Conservation (phyloP, 2,329 filamentous ascomycete species). For the Cercospora sp. region DNA sequence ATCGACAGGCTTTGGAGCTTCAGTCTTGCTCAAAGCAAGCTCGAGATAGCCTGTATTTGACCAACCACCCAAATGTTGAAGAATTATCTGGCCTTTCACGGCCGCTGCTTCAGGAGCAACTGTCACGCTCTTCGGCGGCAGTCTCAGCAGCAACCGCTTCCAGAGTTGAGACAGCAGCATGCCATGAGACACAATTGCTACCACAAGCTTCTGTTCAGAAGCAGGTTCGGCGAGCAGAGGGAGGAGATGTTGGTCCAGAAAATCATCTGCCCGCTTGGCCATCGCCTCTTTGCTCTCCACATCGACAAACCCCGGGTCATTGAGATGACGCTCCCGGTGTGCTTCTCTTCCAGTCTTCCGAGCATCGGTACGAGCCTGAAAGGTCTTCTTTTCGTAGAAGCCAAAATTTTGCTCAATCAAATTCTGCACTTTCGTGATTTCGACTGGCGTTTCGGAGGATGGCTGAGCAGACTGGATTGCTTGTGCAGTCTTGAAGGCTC, state of each 20-base stretch:
- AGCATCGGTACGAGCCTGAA: conserved; percentile 45
- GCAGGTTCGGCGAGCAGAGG: conserved; percentile 52
- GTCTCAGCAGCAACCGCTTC: conserved; percentile 59
- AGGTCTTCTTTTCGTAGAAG: conserved; percentile 64
- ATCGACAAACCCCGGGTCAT: conserved; percentile 52
- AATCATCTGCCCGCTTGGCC: conserved; percentile 61
- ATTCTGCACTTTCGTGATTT: conserved; percentile 47
- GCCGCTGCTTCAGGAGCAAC: conserved; percentile 47
- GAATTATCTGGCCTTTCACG: conserved; percentile 40
- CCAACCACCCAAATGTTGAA: conserved; percentile 60
- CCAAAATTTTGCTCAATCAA: conserved; percentile 76
- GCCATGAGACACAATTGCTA: conserved; percentile 79
- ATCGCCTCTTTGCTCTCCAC: conserved; percentile 70
- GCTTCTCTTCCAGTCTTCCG: conserved; percentile 43
- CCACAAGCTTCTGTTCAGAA: conserved; percentile 32
- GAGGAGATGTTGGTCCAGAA: conserved; percentile 64
- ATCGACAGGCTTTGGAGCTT: not conserved
- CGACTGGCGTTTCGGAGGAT: conserved; percentile 23
- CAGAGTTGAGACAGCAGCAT: conserved; percentile 73
- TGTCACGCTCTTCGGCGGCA: conserved; percentile 50
- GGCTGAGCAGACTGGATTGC: conserved; percentile 61
- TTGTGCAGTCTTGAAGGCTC: conserved; percentile 70
- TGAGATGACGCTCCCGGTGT: conserved; percentile 42
- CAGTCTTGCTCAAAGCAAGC: conserved; percentile 24
- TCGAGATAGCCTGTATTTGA: conserved; percentile 66